Conservation (phyloP, 805 yeast genomes). For the Saccharomycopsis fibuligera region DNA sequence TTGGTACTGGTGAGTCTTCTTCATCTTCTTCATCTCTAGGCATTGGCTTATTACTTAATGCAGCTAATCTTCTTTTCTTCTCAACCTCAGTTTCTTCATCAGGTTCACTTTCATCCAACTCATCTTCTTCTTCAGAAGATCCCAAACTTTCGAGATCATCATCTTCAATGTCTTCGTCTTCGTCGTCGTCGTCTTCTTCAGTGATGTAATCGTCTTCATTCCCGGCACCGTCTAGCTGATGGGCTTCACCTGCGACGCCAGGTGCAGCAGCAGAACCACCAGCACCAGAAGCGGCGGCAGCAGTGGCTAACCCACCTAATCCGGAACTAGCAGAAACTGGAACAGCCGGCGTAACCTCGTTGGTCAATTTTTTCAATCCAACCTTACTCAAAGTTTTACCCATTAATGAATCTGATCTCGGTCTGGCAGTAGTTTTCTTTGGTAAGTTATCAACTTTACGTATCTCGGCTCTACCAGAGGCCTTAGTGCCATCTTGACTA, state of each 20-base stretch:
- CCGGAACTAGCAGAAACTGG: background rate
- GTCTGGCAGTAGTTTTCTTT: conserved; percentile 1
- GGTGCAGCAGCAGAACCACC: background rate
- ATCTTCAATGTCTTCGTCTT: conserved; percentile 4
- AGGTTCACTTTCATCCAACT: conserved; percentile 3
- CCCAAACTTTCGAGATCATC: too few relatives aligned
- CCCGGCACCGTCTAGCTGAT: background rate
- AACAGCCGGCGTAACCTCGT: background rate
- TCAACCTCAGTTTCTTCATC: conserved; percentile 21
- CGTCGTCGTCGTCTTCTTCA: conserved; percentile 8
- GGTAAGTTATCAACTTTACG: background rate
- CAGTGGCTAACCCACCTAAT: background rate
- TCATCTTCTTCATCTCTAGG: conserved; percentile 20
- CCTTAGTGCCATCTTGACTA: conserved; percentile 6
- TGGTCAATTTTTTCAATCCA: conserved; percentile 17
- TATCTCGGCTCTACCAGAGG: background rate
- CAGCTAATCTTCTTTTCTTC: conserved; percentile 19
- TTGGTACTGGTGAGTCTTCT: conserved; percentile 10
- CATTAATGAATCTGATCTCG: conserved; percentile 11
- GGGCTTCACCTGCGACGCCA: background rate
- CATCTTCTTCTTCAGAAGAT: conserved; percentile 12
- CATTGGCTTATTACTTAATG: conserved; percentile 9
- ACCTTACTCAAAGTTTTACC: conserved; percentile 18
- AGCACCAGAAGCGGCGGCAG: background rate
- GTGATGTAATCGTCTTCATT: background rate